These are phyloP conservation scores for Solanum pimpinellifolium DNA, from an alignment of 257 asterid species.

Conservation along the genomic window DNA sequence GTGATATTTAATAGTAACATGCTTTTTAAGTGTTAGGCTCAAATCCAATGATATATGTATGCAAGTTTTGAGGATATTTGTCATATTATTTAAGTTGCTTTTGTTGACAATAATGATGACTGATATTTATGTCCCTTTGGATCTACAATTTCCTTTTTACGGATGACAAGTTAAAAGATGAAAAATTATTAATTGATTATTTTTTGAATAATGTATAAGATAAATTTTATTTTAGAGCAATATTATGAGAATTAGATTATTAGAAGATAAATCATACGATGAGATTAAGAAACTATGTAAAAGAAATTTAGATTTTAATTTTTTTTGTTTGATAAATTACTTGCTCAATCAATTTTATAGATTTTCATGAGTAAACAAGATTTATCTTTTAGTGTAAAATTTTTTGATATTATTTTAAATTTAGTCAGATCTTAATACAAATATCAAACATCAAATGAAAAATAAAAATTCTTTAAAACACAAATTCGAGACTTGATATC, in stretches of 20 bases:
- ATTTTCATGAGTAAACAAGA: no score
- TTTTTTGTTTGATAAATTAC: no score
- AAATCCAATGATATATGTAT: background rate
- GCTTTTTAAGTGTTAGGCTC: background rate
- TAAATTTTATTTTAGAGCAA: background rate
- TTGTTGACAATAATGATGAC: background rate
- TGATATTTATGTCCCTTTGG: background rate
- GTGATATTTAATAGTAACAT: background rate
- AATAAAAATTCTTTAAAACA: no score
- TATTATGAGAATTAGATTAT: background rate
- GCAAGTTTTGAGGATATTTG: background rate
- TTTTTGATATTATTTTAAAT: no score
- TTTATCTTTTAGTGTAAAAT: no score
- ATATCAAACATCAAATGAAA: no score
- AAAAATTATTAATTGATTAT: no score
- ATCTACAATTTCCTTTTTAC: background rate
- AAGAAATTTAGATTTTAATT: no score
- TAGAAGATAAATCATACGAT: background rate
- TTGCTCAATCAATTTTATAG: background rate
- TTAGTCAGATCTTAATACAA: background rate
- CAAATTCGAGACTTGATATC: no score
- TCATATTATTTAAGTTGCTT: background rate
- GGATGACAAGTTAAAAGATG: background rate
- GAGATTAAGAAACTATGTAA: background rate
- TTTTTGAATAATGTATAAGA: no score